These are phyloP conservation scores for Naganishia kalamii DNA, from an alignment of 768 basidiomycete species.

Conservation along the genomic window DNA sequence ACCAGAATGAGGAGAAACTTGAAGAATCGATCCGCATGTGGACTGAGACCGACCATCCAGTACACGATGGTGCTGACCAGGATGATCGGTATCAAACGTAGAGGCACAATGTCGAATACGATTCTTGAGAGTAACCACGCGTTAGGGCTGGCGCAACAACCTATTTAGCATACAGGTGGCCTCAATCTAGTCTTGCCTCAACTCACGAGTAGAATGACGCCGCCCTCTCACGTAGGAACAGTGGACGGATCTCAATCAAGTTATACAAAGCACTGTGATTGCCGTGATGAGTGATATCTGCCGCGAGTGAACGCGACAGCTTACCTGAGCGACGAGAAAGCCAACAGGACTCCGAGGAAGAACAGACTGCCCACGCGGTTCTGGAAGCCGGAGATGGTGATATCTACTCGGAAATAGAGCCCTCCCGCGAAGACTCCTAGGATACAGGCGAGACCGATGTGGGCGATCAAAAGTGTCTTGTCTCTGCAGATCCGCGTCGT, in stretches of 20 bases:
- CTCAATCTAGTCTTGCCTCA: neutral
- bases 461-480: conserved; percentile 72
- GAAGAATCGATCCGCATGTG: conserved; percentile 76
- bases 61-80: conserved; percentile 63
- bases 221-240: conserved; percentile 86
- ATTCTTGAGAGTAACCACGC: conserved; percentile 86
- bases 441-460: conserved; percentile 62
- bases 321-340: conserved; percentile 72
- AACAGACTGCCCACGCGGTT: conserved; percentile 82
- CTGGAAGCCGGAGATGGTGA: conserved; percentile 87
- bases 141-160: conserved; percentile 57
- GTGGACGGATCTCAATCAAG: conserved; percentile 69
- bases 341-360: conserved; percentile 86
- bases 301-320: neutral
- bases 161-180: neutral
- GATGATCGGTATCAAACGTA: conserved; percentile 82
- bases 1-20: conserved; percentile 88
- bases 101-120: conserved; percentile 79
- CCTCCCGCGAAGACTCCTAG: conserved; percentile 87
- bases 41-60: conserved; percentile 73
- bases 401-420: conserved; percentile 71
- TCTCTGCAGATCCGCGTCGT: conserved; percentile 53
- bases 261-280: conserved; percentile 68
- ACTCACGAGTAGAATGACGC: conserved; percentile 73
- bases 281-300: neutral